Base-by-base conservation (phyloP, 2,329 filamentous ascomycete species). In the Ophiocordyceps camponoti-floridani region DNA sequence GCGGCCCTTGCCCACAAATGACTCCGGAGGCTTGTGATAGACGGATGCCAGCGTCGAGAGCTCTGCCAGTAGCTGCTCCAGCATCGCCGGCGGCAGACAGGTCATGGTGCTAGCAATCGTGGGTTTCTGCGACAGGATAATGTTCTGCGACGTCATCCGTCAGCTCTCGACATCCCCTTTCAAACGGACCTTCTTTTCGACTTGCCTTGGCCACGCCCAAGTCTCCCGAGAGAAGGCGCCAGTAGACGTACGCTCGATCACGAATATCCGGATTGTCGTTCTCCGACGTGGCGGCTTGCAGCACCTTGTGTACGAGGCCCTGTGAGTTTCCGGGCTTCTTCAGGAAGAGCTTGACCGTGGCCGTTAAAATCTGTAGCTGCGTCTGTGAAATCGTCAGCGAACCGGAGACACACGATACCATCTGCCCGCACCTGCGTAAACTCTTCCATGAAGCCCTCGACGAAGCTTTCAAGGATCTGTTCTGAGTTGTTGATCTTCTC, bases 161-260 rank as follows among this genome's bases (percentile, higher is more conserved):
- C 35, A 37, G 14, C 35, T 14, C n/a, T 5, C 7, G 7, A 16
- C 5, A 4, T 4, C 31, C 35, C 14, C 14, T 16, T 9, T 9
- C 14, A 14, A 37, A 16, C 14, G 5, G n/a, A n/a, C n/a, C n/a
- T 3, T 6, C 11, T 7, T 35, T 4, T 12, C 33, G 33, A 35
- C 33, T 13, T n/a, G 16, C 35, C 35, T 37, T 91, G 2, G 91
- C 91, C 0, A 82, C 77, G 43, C 81, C 79, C 53, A 94, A 89
- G 59, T 95, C 88, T 0, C 87, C 93, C 1, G 87, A 94, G 2
- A 98, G 72, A 12, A 98, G 73, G 4, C 91, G 84, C 91, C 91
- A 98, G 69, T 98, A 98, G 88, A 98, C 96, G 68, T 95, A 98
- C 0, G 91, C 91, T 54, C 91, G 73, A 60, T 98, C 91, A 50